Evolutionary conservation across 495 filamentous ascomycete genomes (phyloP), one percentile per base, ranked within the genome.

Genomic region (Haplographium delicatum): DNA sequence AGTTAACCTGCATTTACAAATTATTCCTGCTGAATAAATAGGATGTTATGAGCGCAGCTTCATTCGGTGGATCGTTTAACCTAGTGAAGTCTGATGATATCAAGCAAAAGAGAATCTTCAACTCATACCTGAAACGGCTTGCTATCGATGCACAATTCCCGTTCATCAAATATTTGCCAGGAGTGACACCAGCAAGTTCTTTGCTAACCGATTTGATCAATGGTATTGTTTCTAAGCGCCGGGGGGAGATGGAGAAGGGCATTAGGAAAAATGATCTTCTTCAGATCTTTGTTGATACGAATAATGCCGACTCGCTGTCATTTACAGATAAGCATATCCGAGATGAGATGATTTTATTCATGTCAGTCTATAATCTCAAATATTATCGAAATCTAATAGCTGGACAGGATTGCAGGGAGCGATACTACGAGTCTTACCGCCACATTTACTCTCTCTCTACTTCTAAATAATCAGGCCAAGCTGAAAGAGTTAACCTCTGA

Each of bases 311-410:
- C 19, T 51, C 56, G 7, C 42, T 44, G 1, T 24, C 22, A n/a
- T 58, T 54, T 27, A 54, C 50, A 8, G 34, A 46, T n/a, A 34
- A 44, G 28, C 50, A 58, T 46, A 34, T 58, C 11, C 30, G 25
- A 3, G 46, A 45, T 0, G 56, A 58, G 34, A 58, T 58, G 56
- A 37, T 43, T 34, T 35, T 58, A 9, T 58, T 58, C 33, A 49
- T 58, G 56, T 56, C 16, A 11, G 46, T 26, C 10, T 24, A 10
- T 39, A 6, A 23, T 4, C 23, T 9, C 1, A 4, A 0, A 9
- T 7, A 41, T 10, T 19, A 41, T 5, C 5, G 11, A 20, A 22
- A 18, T 6, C 24, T 27, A 7, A 37, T n/a, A 11, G 5, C 22
- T 20, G 5, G 6, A 9, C 11, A 53, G 50, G 50, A 51, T 56